These are phyloP conservation scores for Sphagnurus paluster DNA, from an alignment of 1,284 basidiomycete genomes.

Conservation along the genomic window DNA sequence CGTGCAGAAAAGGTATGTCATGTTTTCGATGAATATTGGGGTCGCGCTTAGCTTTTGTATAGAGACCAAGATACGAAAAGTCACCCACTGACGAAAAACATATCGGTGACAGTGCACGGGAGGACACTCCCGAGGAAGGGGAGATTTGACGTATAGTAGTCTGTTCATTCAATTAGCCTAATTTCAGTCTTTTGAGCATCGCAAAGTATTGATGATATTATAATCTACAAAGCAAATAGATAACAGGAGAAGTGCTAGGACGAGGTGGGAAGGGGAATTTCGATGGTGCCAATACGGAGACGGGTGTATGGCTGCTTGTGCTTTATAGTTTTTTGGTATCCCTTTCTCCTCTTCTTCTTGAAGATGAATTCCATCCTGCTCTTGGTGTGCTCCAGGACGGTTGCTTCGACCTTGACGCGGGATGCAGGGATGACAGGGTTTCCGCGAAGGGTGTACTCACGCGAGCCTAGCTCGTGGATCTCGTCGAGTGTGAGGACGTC, in stretches of 20 bases:
- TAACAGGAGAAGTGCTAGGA: constrained; percentile 13
- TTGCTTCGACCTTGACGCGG: constrained; percentile 77
- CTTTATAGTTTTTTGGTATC: constrained; percentile 72
- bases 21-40: constrained; percentile 4
- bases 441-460: constrained; percentile 90
- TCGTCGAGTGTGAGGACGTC: constrained; percentile 83
- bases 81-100: constrained; percentile 36
- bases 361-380: constrained; percentile 87
- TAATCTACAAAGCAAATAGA: constrained; percentile 12
- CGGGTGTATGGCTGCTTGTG: constrained; percentile 95
- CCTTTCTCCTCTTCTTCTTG: constrained; percentile 98
- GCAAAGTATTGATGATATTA: constrained; percentile 8
- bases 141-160: constrained; percentile 55
- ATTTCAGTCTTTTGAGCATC: no score
- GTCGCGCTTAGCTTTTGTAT: constrained; percentile 22
- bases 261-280: constrained; percentile 30
- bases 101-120: constrained; percentile 31
- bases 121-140: constrained; percentile 74
- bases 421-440: constrained; percentile 60
- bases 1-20: constrained; percentile 64
- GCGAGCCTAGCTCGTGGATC: constrained; percentile 92
- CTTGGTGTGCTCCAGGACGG: constrained; percentile 96
- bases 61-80: constrained; percentile 59
- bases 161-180: no score
- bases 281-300: constrained; percentile 74